Conservation (phyloP, 2,329 filamentous ascomycete species). For the Colletotrichum zoysiae region DNA sequence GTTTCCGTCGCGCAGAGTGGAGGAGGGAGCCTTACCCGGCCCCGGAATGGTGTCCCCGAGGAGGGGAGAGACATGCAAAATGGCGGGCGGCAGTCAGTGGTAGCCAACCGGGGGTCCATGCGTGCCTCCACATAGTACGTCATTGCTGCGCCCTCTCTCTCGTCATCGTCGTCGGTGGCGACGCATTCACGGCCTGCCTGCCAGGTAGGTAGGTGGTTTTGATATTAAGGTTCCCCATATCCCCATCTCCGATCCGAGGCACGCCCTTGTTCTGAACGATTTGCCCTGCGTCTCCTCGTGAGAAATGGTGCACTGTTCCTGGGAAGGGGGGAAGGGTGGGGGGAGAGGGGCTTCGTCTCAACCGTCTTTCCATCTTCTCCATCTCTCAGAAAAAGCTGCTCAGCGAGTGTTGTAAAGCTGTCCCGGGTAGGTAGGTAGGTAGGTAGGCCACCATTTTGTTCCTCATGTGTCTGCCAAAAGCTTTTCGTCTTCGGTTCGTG, state of each 20-base stretch:
- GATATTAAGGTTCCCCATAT: slow-evolving; percentile 27
- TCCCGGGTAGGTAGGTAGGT: not conserved
- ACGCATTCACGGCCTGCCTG: not conserved
- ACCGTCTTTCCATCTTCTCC: not conserved
- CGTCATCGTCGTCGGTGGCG: not conserved
- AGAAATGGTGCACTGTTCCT: not conserved
- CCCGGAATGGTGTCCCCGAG: slow-evolving; percentile 16
- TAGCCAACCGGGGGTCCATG: not conserved
- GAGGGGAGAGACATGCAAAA: not conserved
- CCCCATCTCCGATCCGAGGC: slow-evolving; percentile 1
- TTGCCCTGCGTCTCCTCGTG: not conserved
- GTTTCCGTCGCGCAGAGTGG: not conserved
- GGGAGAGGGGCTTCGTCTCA: not conserved
- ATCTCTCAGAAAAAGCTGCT: not conserved
- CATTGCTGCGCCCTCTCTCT: not conserved
- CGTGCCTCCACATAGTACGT: slow-evolving; percentile 17
- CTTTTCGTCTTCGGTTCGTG: not conserved
- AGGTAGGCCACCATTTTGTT: not conserved
- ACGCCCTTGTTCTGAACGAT: not conserved
- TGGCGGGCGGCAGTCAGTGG: not conserved
- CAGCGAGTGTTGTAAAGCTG: not conserved
- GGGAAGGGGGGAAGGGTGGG: not conserved
- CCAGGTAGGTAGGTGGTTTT: not conserved
- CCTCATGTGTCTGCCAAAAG: not conserved
- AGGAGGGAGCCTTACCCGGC: slow-evolving; percentile 2